Evolutionary conservation across 192 early-diverging fungal species (phyloP).

Genomic region (Coemansia sp.): DNA sequence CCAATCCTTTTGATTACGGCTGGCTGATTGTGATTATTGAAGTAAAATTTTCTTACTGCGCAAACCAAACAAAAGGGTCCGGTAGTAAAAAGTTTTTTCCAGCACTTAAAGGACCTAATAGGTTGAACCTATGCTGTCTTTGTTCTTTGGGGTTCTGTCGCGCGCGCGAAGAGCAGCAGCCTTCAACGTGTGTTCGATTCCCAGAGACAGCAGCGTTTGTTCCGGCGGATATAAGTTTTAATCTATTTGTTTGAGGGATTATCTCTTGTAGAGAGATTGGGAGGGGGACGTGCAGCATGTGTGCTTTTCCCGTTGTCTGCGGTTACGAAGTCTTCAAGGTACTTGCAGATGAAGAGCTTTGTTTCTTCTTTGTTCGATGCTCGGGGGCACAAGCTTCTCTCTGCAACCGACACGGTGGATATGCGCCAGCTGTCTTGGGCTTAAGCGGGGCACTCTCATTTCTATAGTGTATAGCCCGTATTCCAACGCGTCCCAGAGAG

Average conservation of each 20-base stretch:
- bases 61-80: not conserved
- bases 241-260: not conserved
- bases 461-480: constrained; percentile 38
- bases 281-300: not conserved
- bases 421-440: constrained; percentile 20
- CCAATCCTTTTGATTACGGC: not conserved
- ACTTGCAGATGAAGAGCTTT: not conserved
- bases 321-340: not conserved
- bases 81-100: not conserved
- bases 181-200: not conserved
- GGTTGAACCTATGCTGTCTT: not conserved
- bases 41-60: not conserved
- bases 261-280: not conserved
- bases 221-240: not conserved
- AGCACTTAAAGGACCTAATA: not conserved
- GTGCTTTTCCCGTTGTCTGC: not conserved
- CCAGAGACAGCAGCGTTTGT: not conserved
- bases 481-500: constrained; percentile 49
- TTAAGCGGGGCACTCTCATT: constrained; percentile 20
- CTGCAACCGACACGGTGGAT: not conserved
- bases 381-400: not conserved
- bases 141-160: not conserved
- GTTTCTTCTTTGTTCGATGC: not conserved
- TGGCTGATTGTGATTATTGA: not conserved
- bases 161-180: not conserved